Evolutionary conservation across 2,329 filamentous ascomycete genomes (phyloP), one percentile per base, ranked within the genome.

Genomic region (Trichoderma harzianum): DNA sequence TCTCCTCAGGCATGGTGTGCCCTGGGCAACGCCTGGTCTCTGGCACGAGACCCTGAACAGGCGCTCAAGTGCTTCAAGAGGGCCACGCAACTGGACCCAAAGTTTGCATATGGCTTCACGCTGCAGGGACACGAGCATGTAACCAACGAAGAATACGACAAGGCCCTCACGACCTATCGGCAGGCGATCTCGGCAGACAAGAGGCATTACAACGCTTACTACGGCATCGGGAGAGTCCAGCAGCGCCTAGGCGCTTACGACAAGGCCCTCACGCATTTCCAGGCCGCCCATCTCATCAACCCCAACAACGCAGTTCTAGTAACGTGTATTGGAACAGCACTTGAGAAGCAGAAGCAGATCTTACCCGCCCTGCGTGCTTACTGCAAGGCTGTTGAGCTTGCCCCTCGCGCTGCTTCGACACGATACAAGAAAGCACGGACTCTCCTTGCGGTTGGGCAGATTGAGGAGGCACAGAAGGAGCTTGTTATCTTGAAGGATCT

Each of bases 151-250:
- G 97, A 99, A 80, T 98, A 96, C 78, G 95, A 98, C 79, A 97
- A 97, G 80, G 96, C 96, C 0, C 88, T 97, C 58, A 90, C 91
- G 51, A 92, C 94, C 2, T 99, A 98, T 81, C 90, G 97, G 39
- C 89, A 91, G 68, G 95, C 94, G 2, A 93, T 99, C 75, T 89
- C 91, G 58, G 94, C 93, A 0, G 95, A 99, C 78, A 90, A 89
- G 70, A 90, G 95, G 24, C 95, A 98, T 79, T 99, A 98, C 84
- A 97, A 98, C 79, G 96, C 95, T n/a, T 98, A 97, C 89, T 99
- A 98, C 80, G 96, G 96, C 75, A 90, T 92, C 71, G 90, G 90
- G 34, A 86, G 88, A 72, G 94, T 97, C 1, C 96, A 95, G 77
- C 93, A 97, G 81, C 95, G 95, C 78, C 89, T 97, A 77, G 95